phyloP scores from a whole-genome alignment of 352 stramenopile species.

The Phytophthora macrochlamydospora region DNA sequence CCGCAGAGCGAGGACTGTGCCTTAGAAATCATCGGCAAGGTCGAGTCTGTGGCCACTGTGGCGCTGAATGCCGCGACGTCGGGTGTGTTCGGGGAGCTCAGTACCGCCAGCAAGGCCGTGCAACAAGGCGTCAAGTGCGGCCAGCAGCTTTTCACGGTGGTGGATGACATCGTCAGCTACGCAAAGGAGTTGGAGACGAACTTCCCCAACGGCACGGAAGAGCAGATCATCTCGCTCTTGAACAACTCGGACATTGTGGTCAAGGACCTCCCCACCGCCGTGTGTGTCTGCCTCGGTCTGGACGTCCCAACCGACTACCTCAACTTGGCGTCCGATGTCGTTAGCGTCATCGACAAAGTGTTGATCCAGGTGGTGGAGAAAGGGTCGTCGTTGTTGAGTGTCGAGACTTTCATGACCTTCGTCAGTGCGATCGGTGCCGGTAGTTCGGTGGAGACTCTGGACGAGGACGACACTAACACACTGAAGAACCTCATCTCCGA shows the following conservation, averaged over 20 bases:
- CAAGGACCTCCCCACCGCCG: background rate
- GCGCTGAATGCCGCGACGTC: background rate
- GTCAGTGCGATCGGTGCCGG: conserved; percentile 7
- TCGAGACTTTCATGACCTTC: conserved; percentile 28
- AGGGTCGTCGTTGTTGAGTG: conserved; percentile 4
- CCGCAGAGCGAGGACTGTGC: background rate
- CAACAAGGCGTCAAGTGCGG: background rate
- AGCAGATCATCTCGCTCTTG: background rate
- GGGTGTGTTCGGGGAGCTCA: background rate
- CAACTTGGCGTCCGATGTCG: conserved; percentile 22
- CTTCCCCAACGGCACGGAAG: background rate
- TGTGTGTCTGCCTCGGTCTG: background rate
- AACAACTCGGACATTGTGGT: background rate
- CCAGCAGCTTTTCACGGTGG: background rate
- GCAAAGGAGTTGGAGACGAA: background rate
- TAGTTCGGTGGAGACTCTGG: conserved; percentile 12
- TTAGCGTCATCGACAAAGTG: conserved; percentile 25
- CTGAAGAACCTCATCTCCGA: conserved; percentile 27
- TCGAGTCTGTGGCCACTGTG: background rate
- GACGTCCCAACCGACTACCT: background rate
- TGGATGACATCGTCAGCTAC: background rate
- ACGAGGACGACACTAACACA: conserved; percentile 2
- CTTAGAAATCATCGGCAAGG: background rate
- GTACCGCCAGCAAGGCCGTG: background rate
- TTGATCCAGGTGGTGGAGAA: conserved; percentile 26